Base-by-base conservation (phyloP, 805 yeast species). In the Starmerella bombi region DNA sequence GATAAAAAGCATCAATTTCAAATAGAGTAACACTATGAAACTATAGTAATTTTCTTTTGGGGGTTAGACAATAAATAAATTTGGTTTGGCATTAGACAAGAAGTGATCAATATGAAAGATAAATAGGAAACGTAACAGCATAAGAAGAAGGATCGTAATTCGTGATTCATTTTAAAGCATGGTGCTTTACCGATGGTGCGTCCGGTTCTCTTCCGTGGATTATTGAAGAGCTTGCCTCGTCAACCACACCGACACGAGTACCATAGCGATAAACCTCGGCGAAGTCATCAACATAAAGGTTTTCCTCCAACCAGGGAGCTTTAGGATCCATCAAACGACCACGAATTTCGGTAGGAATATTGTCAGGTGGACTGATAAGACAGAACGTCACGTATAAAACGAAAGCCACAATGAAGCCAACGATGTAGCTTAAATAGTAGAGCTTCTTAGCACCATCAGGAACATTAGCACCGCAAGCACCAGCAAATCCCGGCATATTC, bases 401-500 rank as follows among this genome's bases (percentile, higher is more conserved):
- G 42, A 70, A 71, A 0, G 93, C 65, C 1, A 72, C 58, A 28
- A 74, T 53, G 60, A 78, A 82, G 1, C 95, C 94, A 44, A 78
- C 69, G 50, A 84, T 75, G 65, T 77, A 84, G 58, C 78, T 79
- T 51, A 84, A 62, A 45, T 77, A 64, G 64, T 80, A 84, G 34
- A 84, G 72, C 42, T 72, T 66, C 43, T 74, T 71, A 9, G 94
- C 94, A 25, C 88, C 93, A 35, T 64, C 62, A 22, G 94, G 93
- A 14, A 83, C 93, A 44, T 66, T 69, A n/a, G 75, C 71, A 30
- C 77, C 81, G 19, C 81, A 75, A 8, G 85, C 84, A 48, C 93
- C 65, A 5, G 78, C 88, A 52, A 84, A 84, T 1, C 95, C 95
- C 17, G 80, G 80, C 54, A 84, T 77, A 53, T 83, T 84, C 35